Conservation (phyloP, 169 alveolate genomes). For the Neospora caninum region DNA sequence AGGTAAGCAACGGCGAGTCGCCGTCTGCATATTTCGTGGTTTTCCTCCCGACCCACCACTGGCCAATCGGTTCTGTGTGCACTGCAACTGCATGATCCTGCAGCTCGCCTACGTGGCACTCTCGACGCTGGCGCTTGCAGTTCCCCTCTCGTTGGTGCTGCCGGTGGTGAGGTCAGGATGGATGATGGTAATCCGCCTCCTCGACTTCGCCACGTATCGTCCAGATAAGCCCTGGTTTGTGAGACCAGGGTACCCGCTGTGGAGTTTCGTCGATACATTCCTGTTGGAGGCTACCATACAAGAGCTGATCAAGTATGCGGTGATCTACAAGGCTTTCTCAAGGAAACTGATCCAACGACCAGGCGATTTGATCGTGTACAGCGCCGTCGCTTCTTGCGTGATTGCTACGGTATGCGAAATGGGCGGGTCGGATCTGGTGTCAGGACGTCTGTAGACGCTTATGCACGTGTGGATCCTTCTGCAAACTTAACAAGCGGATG, state of each 20-base stretch:
- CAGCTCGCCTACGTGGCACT: constrained; percentile 25
- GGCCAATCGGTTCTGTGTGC: too few species aligned
- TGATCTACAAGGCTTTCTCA: neutral
- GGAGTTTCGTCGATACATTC: constrained; percentile 43
- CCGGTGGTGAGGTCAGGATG: constrained; percentile 54
- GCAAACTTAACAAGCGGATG: neutral
- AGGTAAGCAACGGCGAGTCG: neutral
- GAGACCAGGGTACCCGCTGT: constrained; percentile 47
- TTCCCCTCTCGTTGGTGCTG: constrained; percentile 22
- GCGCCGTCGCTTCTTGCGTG: constrained; percentile 28
- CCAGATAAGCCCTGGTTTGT: neutral
- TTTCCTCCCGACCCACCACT: neutral
- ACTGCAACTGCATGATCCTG: neutral
- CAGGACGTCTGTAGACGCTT: neutral
- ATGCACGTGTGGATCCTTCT: too few species aligned
- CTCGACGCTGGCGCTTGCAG: constrained; percentile 41
- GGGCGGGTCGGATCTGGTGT: neutral
- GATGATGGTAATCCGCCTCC: constrained; percentile 44
- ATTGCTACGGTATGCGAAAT: neutral
- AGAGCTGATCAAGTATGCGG: constrained; percentile 22
- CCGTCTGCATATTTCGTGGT: neutral
- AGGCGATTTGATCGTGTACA: neutral
- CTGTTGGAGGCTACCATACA: constrained; percentile 25
- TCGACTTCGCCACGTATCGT: constrained; percentile 24
- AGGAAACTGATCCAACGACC: constrained; percentile 3